These are phyloP conservation scores for Sporothrix brasiliensis DNA, from an alignment of 2,329 filamentous ascomycete species.

Conservation along the genomic window DNA sequence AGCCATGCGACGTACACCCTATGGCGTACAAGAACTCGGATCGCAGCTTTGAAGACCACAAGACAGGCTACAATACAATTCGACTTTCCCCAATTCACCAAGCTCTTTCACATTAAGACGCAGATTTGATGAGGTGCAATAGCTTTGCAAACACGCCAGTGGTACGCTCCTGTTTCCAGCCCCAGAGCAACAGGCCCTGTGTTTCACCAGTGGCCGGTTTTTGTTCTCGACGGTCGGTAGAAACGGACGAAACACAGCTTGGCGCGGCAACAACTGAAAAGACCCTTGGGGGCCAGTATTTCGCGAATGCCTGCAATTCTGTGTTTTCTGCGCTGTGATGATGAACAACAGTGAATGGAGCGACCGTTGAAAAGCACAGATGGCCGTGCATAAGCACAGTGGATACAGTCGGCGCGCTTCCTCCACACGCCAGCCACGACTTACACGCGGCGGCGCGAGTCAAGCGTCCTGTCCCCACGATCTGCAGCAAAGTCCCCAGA, in stretches of 20 bases:
- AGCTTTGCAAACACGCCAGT: conserved; percentile 15
- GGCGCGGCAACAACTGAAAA: not conserved
- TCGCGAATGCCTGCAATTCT: not conserved
- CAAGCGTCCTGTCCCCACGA: not conserved
- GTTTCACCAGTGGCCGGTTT: conserved; percentile 21
- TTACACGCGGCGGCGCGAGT: conserved; percentile 1
- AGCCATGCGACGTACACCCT: not conserved
- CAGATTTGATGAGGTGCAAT: conserved; percentile 15
- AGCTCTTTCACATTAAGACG: not conserved
- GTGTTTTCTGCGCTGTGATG: not conserved
- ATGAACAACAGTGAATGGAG: not conserved
- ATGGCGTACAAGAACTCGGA: too few species aligned
- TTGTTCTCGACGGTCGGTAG: not conserved
- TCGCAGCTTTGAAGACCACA: not conserved
- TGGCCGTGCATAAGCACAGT: conserved; percentile 20
- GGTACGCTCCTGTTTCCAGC: conserved; percentile 6
- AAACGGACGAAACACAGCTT: not conserved
- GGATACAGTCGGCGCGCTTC: conserved; percentile 16
- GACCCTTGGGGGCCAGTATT: not conserved
- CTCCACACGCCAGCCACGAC: conserved; percentile 18
- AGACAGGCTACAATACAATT: not conserved
- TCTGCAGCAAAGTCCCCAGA: not conserved
- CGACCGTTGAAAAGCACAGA: conserved; percentile 16
- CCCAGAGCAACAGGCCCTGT: conserved; percentile 17
- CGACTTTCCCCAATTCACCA: not conserved